Evolutionary conservation across 1,139 yeast species (phyloP), one percentile per base, ranked within the genome.

Genomic region (Hansenula lynferdii): DNA sequence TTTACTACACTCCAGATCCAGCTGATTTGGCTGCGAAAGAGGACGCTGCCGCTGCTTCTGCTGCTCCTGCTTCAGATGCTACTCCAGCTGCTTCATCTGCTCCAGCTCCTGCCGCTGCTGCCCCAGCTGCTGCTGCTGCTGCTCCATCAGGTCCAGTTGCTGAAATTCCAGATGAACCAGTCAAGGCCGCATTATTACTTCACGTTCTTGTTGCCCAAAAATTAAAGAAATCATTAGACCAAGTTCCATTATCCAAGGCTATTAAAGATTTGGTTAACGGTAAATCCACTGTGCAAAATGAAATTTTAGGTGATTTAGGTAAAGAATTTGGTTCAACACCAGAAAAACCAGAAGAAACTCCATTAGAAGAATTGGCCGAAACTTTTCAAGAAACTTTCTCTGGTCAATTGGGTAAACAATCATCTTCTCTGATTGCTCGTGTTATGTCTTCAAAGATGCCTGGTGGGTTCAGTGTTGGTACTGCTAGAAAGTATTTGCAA

Each of bases 281-380:
- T 70, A 92, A 92, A 65, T 92, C 98, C 22, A 92, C 98, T 28
- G 94, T 92, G 36, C 98, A 92, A 69, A 92, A 92, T 65, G 98
- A 92, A 72, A 92, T 92, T 53, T 77, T 92, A 56, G 98, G 98
- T 74, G 98, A 92, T 60, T 76, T 92, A 57, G 97, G 97, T 61
- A 92, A 92, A 66, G 98, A 92, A 68, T 92, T 92, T 58, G 97
- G 97, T 53, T 70, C 94, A 37, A 89, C 97, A 39, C 98, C 98
- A 34, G 98, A 92, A 68, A 92, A 92, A 68, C 97, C 98, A 47
- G 98, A 92, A 69, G 98, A 92, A 59, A 85, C 96, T 37, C 97
- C 98, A 49, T 76, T 92, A 57, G 87, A 80, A 57, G 98, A 92
- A 65, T 78, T 92, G 61, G 97, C 97, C 36, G 97, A 87, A 59